phyloP scores from a whole-genome alignment of 257 asterid species.

The Craterostigma plantagineum region DNA sequence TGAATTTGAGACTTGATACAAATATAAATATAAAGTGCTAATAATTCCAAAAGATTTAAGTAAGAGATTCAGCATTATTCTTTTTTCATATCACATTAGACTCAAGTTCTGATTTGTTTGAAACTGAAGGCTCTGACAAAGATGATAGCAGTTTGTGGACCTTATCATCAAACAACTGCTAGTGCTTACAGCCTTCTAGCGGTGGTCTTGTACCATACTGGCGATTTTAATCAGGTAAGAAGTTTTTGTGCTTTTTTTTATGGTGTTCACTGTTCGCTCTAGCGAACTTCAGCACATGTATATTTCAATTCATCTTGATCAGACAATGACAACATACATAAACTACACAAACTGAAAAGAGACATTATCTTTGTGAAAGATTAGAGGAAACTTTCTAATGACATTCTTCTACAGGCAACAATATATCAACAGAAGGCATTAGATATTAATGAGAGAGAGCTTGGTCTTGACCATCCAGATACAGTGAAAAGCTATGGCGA shows the following conservation, averaged over 20 bases:
- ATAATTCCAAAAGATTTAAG: not conserved
- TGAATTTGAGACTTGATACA: too few relatives aligned
- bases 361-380: not conserved
- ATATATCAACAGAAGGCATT: constrained; percentile 95
- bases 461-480: constrained; percentile 99
- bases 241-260: constrained; percentile 6
- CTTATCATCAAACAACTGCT: constrained; percentile 90
- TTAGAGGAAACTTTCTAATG: not conserved
- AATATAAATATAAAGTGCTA: too few relatives aligned
- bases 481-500: constrained; percentile 99
- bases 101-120: constrained; percentile 11
- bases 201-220: constrained; percentile 97
- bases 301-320: not conserved
- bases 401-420: constrained; percentile 51
- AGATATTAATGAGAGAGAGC: constrained; percentile 95
- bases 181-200: constrained; percentile 98
- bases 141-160: constrained; percentile 96
- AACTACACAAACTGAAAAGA: too few relatives aligned
- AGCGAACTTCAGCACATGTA: too few relatives aligned
- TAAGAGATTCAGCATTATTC: not conserved
- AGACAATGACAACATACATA: not conserved
- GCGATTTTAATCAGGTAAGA: constrained; percentile 88
- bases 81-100: constrained; percentile 9
- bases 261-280: too few relatives aligned
- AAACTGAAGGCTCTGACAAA: constrained; percentile 76